phyloP scores from a whole-genome alignment of 441 rosid genomes.

The Monsonia emarginata region DNA sequence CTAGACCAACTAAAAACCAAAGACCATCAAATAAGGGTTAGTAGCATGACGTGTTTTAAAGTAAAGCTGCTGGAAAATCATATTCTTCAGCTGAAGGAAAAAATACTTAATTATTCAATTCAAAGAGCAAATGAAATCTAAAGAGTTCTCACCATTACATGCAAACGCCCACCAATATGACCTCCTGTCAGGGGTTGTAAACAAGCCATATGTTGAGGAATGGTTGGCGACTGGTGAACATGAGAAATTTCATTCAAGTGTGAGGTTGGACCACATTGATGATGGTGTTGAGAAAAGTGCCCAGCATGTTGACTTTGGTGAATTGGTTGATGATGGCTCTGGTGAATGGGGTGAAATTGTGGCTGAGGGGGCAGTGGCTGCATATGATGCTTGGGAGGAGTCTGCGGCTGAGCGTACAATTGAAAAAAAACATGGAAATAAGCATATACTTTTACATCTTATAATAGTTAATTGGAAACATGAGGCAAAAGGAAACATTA shows the following conservation, averaged over 20 bases:
- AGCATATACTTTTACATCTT: conserved; percentile 7
- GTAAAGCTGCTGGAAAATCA: neutral
- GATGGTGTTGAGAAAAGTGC: conserved; percentile 61
- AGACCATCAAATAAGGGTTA: neutral
- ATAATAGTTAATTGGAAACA: neutral
- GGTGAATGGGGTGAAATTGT: conserved; percentile 66
- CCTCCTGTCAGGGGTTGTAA: conserved; percentile 63
- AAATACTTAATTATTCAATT: neutral
- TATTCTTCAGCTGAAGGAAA: neutral
- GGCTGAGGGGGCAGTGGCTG: conserved; percentile 50
- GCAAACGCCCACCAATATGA: conserved; percentile 56
- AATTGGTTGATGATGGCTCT: conserved; percentile 53
- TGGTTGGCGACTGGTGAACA: conserved; percentile 51
- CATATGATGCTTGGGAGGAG: conserved; percentile 61
- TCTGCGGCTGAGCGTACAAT: conserved; percentile 35
- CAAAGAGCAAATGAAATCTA: neutral
- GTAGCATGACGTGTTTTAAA: neutral
- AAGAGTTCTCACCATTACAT: conserved; percentile 50
- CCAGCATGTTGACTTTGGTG: conserved; percentile 49
- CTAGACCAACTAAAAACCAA: neutral
- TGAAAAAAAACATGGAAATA: conserved; percentile 16
- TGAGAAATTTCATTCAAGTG: conserved; percentile 55
- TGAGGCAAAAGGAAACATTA: neutral
- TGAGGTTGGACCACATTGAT: conserved; percentile 49
- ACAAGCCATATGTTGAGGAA: conserved; percentile 78